These are phyloP conservation scores for Ramularia endophylla DNA, from an alignment of 2,329 filamentous ascomycete genomes.

Conservation along the genomic window DNA sequence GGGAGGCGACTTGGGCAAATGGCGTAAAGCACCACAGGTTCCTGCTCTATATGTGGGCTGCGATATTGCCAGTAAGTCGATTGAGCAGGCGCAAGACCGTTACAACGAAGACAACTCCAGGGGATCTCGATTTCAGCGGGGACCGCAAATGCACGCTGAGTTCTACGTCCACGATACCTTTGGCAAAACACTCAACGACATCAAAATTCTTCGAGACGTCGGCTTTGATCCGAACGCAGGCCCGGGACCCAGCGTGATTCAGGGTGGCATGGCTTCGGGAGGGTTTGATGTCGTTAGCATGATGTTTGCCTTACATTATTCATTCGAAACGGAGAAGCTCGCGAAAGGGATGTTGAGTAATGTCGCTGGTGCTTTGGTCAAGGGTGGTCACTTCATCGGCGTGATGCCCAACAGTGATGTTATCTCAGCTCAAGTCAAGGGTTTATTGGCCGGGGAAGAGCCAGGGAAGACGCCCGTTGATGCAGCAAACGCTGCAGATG, in stretches of 20 bases:
- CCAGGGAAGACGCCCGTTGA: slow-evolving; percentile 32
- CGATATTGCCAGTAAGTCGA: slow-evolving; percentile 87
- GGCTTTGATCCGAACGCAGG: slow-evolving; percentile 72
- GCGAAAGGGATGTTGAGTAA: slow-evolving; percentile 90
- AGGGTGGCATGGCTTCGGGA: slow-evolving; percentile 65
- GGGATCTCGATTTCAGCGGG: slow-evolving; percentile 31
- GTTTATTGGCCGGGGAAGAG: slow-evolving; percentile 59
- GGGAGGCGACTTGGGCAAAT: slow-evolving; percentile 90
- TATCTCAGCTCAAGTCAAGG: slow-evolving; percentile 69
- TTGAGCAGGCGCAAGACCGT: slow-evolving; percentile 81
- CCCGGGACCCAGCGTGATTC: slow-evolving; percentile 52
- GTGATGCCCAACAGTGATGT: slow-evolving; percentile 97
- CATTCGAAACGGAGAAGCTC: slow-evolving; percentile 88
- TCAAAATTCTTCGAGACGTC: slow-evolving; percentile 76
- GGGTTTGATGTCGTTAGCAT: slow-evolving; percentile 91
- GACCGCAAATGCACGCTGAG: slow-evolving; percentile 61
- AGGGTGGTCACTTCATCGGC: slow-evolving; percentile 89
- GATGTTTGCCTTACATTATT: slow-evolving; percentile 99
- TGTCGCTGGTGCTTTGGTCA: slow-evolving; percentile 82
- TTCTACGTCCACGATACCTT: slow-evolving; percentile 94
- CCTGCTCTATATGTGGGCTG: slow-evolving; percentile 93
- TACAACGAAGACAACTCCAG: slow-evolving; percentile 49
- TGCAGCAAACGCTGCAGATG: slow-evolving; percentile 24
- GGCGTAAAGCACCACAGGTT: slow-evolving; percentile 86
- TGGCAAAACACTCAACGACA: slow-evolving; percentile 71